Evolutionary conservation across 148 eudicot genomes (phyloP).

Genomic region (Fagopyrum homotropicum): DNA sequence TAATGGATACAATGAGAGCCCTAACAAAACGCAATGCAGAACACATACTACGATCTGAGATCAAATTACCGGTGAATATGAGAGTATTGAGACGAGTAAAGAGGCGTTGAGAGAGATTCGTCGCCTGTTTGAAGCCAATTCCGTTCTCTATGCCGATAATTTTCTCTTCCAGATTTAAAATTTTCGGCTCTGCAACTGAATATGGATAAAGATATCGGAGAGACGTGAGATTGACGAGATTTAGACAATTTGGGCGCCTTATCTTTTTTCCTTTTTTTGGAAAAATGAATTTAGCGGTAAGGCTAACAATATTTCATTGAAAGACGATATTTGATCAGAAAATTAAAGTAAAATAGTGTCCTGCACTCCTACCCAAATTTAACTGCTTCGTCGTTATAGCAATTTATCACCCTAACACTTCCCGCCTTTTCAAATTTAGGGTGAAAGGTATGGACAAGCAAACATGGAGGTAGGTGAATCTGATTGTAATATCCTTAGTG

Average conservation of each 20-base stretch:
- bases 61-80: conserved; percentile 1
- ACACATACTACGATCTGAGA: background rate
- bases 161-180: background rate
- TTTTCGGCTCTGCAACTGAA: background rate
- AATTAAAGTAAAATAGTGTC: too few relatives aligned
- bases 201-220: background rate
- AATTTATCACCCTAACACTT: too few relatives aligned
- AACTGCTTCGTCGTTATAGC: too few relatives aligned
- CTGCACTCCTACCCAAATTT: too few relatives aligned
- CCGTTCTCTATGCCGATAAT: background rate
- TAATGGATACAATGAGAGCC: background rate
- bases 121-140: background rate
- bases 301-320: background rate
- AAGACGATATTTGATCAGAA: too few relatives aligned
- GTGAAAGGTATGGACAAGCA: too few relatives aligned
- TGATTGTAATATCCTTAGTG: too few relatives aligned
- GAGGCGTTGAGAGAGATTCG: background rate
- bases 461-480: too few relatives aligned
- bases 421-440: too few relatives aligned
- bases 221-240: background rate
- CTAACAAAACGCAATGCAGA: background rate
- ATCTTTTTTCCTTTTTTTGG: background rate
- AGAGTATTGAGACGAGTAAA: background rate
- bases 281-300: background rate
- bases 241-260: background rate